phyloP scores from a whole-genome alignment of 441 rosid genomes.

The Euphorbia corollata region DNA sequence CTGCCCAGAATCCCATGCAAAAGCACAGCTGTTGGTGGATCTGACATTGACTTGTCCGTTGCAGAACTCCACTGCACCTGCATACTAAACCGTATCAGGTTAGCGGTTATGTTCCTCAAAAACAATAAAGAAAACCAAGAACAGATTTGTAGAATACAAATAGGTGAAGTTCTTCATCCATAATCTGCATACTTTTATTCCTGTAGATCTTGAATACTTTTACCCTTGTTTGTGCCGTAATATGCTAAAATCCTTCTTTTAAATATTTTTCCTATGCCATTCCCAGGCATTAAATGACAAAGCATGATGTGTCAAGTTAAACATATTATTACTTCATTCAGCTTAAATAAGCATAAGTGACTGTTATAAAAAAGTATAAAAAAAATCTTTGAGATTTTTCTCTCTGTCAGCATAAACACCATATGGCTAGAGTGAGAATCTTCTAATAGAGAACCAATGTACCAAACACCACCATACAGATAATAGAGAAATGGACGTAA shows the following conservation, averaged over 20 bases:
- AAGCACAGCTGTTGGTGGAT: conserved; percentile 91
- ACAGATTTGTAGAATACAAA: background rate
- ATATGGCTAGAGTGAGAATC: background rate
- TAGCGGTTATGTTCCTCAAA: background rate
- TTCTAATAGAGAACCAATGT: background rate
- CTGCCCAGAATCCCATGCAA: conserved; percentile 88
- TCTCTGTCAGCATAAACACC: background rate
- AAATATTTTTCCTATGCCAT: background rate
- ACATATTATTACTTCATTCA: background rate
- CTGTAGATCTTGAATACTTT: too few species aligned
- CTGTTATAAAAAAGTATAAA: background rate
- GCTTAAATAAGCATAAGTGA: background rate
- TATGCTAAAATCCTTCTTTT: background rate
- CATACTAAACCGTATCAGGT: background rate
- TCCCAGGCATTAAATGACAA: background rate
- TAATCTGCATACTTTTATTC: too few species aligned
- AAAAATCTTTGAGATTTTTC: background rate
- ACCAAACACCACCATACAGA: too few species aligned
- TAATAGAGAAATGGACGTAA: too few species aligned
- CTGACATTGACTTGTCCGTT: conserved; percentile 59
- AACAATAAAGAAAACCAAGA: background rate
- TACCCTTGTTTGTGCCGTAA: too few species aligned
- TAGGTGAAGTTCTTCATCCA: background rate
- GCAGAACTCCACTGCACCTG: conserved; percentile 83
- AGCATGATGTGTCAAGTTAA: background rate